Base-by-base conservation (phyloP, 176 grass and related monocot genomes). In the Cenchrus fungigraminus region DNA sequence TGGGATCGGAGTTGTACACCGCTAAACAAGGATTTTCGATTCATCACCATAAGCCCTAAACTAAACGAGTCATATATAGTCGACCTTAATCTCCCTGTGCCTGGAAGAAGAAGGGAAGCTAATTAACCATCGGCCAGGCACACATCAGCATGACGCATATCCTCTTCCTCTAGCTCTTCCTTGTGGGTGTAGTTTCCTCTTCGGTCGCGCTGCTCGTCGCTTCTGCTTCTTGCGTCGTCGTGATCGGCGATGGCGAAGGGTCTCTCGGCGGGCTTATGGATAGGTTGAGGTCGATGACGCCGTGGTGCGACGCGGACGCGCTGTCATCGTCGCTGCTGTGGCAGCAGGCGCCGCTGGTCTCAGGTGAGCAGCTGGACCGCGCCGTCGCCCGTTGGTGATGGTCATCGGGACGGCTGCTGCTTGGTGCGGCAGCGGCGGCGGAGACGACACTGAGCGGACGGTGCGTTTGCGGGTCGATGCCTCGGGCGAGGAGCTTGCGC, bases 401-500 rank as follows among this genome's bases (percentile, higher is more conserved):
- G 12, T 45, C 49, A 37, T 74, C 34, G 15, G 1, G n/a, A 16
- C 20, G 68, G 70, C 71, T 51, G 76, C 71, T 60, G 65, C 65
- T 82, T 43, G 65, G 2, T 0, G 68, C 11, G 17, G 37, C 71
- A 0, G 32, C 6, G 20, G 54, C 8, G 28, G 49, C 45, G 37
- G 37, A 0, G 71, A 13, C 9, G 15, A 46, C 55, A 84, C 54
- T 82, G 76, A 94, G 66, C 8, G 82, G 85, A 7, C 69, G 85
- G 76, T 97, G 94, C 12, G 89, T 97, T 25, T 87, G 63, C 0
- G 92, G 92, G 69, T 97, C 92, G 80, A 97, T 29, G 59, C 92
- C 90, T 12, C 90, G 88, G 64, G 89, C 77, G 28, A 94, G 88
- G 68, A 97, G 92, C 84, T 97, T 97, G 74, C 95, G 11, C 82